Conservation (phyloP, 1,284 basidiomycete species). For the Tremellales sp. region DNA sequence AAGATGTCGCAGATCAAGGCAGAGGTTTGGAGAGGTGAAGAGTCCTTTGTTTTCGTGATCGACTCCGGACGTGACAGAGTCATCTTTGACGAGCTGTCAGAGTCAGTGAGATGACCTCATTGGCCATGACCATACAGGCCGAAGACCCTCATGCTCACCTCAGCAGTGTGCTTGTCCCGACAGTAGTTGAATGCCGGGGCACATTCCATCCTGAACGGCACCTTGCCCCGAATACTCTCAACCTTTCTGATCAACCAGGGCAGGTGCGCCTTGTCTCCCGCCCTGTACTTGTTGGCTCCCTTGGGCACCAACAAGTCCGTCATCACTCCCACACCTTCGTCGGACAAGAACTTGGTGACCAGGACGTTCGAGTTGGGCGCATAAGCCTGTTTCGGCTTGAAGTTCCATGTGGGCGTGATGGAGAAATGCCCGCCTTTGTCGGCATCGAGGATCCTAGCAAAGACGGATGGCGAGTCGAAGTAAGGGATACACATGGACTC, state of each 20-base stretch:
- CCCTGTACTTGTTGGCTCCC: constrained; percentile 33
- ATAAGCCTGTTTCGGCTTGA: constrained; percentile 70
- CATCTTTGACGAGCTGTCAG: constrained; percentile 51
- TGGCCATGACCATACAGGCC: too few relatives aligned
- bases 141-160: too few relatives aligned
- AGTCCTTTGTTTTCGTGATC: constrained; percentile 60
- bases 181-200: constrained; percentile 94
- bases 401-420: constrained; percentile 58
- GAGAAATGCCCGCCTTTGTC: constrained; percentile 85
- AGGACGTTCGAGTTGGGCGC: constrained; percentile 81
- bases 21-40: constrained; percentile 62
- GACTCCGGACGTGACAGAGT: constrained; percentile 45
- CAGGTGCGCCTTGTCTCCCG: constrained; percentile 48
- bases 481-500: constrained; percentile 84
- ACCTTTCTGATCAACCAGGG: constrained; percentile 85
- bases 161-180: constrained; percentile 63
- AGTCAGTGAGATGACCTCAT: not conserved
- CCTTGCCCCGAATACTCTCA: constrained; percentile 72
- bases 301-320: constrained; percentile 55
- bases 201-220: constrained; percentile 75
- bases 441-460: constrained; percentile 60
- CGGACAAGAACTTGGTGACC: constrained; percentile 81
- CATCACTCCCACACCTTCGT: constrained; percentile 70
- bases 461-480: constrained; percentile 83
- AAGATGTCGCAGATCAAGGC: constrained; percentile 72